Conservation (phyloP, 2,329 filamentous ascomycete genomes). For the Penicillium sp. region DNA sequence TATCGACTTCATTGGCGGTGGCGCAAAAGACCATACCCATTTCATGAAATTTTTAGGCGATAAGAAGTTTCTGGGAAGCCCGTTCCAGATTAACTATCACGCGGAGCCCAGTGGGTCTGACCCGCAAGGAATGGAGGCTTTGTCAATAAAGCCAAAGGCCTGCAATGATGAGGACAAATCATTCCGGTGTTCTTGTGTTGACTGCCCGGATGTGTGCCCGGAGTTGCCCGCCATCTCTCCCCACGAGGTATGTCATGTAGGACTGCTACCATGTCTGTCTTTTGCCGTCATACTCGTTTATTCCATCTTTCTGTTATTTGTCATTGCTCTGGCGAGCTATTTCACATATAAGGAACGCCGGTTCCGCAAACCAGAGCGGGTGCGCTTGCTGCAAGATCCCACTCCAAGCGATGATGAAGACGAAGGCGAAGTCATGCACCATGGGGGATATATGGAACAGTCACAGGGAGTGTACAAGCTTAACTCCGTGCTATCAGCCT, state of each 20-base stretch:
- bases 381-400: conserved; percentile 78
- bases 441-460: conserved; percentile 66
- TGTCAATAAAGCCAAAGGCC: conserved; percentile 65
- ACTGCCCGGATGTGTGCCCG: conserved; percentile 80
- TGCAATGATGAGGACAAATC: conserved; percentile 82
- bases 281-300: conserved; percentile 88
- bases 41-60: conserved; percentile 88
- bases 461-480: conserved; percentile 71
- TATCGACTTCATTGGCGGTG: conserved; percentile 92
- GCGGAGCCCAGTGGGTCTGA: conserved; percentile 52
- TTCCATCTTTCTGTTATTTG: conserved; percentile 60
- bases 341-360: conserved; percentile 66
- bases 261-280: conserved; percentile 80
- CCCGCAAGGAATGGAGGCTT: conserved; percentile 61
- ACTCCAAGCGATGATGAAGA: conserved; percentile 85
- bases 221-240: conserved; percentile 67
- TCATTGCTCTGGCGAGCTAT: conserved; percentile 61
- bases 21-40: conserved; percentile 77
- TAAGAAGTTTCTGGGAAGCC: conserved; percentile 80
- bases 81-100: conserved; percentile 91
- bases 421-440: conserved; percentile 73
- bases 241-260: conserved; percentile 67
- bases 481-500: conserved; percentile 70
- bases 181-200: conserved; percentile 86
- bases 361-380: conserved; percentile 65